Base-by-base conservation (phyloP, 805 yeast species). In the Isabelozyma gotoi region DNA sequence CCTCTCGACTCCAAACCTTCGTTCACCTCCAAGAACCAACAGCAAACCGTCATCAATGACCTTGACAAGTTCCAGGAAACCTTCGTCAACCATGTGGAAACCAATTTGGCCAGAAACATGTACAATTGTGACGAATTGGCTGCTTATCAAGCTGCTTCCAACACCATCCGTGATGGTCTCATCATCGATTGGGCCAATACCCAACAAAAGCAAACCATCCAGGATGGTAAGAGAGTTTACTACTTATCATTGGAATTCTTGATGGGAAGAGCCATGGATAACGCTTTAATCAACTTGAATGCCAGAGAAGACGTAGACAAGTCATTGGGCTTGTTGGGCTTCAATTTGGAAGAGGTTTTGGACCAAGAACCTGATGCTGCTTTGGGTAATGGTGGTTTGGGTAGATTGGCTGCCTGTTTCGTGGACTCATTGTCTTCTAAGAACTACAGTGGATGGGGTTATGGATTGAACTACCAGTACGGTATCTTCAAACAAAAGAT, bases 221-320 rank as follows among this genome's bases (percentile, higher is more conserved):
- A 80, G 55, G 95, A 87, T 59, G 87, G 85, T 39, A 90, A 90
- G 68, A 75, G 97, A 50, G 84, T 90, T 34, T 90, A 90, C 67
- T 90, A 90, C 62, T 65, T 90, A 47, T 87, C 96, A 3, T 73
- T 90, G 53, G 97, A 90, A 68, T 90, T 88, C 62, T 71, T 90
- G 50, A 88, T 90, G 96, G 97, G 97, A 36, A 80, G 96, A 57
- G 96, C 97, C 38, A 75, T 90, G 76, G 97, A 91, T 66, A 91
- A 91, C 62, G 96, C 97, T 24, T 70, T 91, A 69, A 85, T 90
- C 65, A 90, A 91, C 64, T 76, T 85, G 55, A 79, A 83, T 31
- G 74, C 81, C 41, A 84, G 89, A 63, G 81, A 75, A 32, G 66
- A 78, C 41, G 80, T 89, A 36, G 53, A 61, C 12, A 45, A 47